Conservation (phyloP, 257 asterid genomes). For the Cruciata laevipes region DNA sequence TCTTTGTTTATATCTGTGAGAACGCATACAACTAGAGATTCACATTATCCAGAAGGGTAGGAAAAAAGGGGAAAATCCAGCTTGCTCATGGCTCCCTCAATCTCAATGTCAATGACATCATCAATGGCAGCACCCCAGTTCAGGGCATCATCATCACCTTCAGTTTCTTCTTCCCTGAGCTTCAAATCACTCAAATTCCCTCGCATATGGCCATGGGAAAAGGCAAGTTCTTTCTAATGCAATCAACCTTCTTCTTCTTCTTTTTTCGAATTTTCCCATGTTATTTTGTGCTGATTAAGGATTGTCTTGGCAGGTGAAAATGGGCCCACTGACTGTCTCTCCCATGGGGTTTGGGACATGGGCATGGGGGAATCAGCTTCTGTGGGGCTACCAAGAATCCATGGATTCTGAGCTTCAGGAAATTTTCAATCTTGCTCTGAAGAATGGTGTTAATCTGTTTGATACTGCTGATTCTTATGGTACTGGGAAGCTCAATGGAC, state of each 20-base stretch:
- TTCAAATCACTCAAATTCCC: constrained; percentile 57
- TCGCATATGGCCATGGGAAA: constrained; percentile 95
- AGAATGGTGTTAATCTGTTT: constrained; percentile 71
- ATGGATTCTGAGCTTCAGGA: constrained; percentile 87
- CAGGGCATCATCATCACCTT: constrained; percentile 18
- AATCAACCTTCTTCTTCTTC: neutral
- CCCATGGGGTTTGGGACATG: constrained; percentile 99
- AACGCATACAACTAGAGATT: neutral
- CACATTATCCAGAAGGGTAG: neutral
- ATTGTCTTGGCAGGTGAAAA: constrained; percentile 47
- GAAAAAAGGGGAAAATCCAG: too few species aligned
- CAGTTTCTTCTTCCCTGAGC: constrained; percentile 33
- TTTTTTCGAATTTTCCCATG: neutral
- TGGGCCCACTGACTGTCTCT: constrained; percentile 73
- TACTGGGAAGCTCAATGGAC: constrained; percentile 79
- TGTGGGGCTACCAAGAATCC: constrained; percentile 93
- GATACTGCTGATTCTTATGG: constrained; percentile 99
- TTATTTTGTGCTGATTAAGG: neutral
- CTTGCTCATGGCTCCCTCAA: constrained; percentile 36
- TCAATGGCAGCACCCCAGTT: constrained; percentile 29
- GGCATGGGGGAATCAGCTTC: constrained; percentile 97
- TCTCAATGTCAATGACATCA: constrained; percentile 6
- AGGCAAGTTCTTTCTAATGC: constrained; percentile 29
- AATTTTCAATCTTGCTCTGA: constrained; percentile 70
- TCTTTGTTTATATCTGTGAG: neutral